Percentiles rank a stretch among this genome's conserved stretches.
Conservation (phyloP, 1,284 basidiomycete genomes). For the Cutaneotrichosporon dermatis region DNA sequence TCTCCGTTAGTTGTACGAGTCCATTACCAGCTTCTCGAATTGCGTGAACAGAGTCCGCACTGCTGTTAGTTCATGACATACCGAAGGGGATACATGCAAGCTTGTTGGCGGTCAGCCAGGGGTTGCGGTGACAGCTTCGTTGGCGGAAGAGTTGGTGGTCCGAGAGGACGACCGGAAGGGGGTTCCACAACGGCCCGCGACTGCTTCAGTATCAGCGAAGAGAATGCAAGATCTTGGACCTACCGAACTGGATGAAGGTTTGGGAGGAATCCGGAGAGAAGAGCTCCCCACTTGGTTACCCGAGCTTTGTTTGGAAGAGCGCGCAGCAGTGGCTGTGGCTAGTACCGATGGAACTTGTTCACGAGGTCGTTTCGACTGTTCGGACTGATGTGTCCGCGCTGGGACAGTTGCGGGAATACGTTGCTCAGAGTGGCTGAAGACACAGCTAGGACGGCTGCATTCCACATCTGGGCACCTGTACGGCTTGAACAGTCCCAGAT, state of each 20-base stretch:
- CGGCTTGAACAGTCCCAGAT: conserved; percentile 28
- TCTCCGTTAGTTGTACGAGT: too few species aligned
- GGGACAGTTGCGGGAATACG: neutral
- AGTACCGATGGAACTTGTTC: too few species aligned
- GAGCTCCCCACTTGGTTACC: too few species aligned
- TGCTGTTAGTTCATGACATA: neutral
- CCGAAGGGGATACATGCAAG: conserved; percentile 19
- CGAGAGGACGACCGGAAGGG: neutral
- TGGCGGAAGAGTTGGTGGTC: conserved; percentile 23
- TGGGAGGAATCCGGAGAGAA: too few species aligned
- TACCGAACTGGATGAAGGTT: too few species aligned
- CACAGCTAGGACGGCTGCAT: conserved; percentile 30
- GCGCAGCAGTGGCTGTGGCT: too few species aligned
- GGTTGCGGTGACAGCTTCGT: conserved; percentile 29
- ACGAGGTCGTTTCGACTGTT: too few species aligned
- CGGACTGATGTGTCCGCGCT: too few species aligned
- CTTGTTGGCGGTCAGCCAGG: conserved; percentile 38
- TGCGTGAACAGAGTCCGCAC: conserved; percentile 39
- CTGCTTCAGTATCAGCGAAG: neutral
- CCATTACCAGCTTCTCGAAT: conserved; percentile 34
- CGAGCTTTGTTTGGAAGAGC: too few species aligned
- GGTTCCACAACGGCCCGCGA: neutral
- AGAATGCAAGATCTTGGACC: too few species aligned
- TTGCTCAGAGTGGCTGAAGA: conserved; percentile 20
- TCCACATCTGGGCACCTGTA: conserved; percentile 30